phyloP scores from a whole-genome alignment of 768 basidiomycete genomes.

The Kwoniella botswanensis region DNA sequence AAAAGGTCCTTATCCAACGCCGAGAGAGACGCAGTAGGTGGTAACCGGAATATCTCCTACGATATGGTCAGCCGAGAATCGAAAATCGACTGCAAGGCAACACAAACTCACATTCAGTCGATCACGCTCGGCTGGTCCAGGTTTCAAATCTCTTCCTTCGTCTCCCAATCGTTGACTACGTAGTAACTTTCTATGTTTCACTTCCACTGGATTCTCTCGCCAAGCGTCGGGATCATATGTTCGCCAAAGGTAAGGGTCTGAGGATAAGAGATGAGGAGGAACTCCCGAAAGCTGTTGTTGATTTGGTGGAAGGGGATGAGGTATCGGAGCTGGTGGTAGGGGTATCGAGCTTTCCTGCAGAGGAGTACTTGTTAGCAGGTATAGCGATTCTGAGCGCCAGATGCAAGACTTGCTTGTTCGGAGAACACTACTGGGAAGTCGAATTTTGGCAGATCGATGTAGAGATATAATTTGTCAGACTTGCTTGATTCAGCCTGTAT shows the following conservation, averaged over 20 bases:
- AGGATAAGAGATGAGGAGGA: conserved; percentile 61
- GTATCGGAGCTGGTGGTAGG: conserved; percentile 47
- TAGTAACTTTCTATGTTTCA: conserved; percentile 91
- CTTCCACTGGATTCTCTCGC: conserved; percentile 94
- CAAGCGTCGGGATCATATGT: conserved; percentile 88
- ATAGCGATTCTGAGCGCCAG: neutral
- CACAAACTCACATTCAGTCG: conserved; percentile 74
- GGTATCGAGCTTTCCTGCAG: conserved; percentile 48
- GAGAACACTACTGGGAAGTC: conserved; percentile 97
- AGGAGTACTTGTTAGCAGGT: neutral
- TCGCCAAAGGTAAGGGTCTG: conserved; percentile 79
- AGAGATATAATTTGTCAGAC: conserved; percentile 91
- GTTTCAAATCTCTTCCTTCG: conserved; percentile 92
- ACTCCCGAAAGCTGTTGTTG: conserved; percentile 39
- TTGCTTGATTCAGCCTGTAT: conserved; percentile 85
- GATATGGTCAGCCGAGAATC: neutral
- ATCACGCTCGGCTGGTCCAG: conserved; percentile 93
- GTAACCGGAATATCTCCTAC: conserved; percentile 86
- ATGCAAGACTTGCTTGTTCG: conserved; percentile 70
- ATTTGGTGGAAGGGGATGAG: conserved; percentile 39
- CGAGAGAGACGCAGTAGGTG: conserved; percentile 82
- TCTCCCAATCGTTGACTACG: conserved; percentile 94
- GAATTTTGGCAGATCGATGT: conserved; percentile 93
- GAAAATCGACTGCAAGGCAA: neutral
- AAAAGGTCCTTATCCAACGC: conserved; percentile 94